phyloP scores from a whole-genome alignment of 768 basidiomycete genomes.

The Podaxis mareebaensis region DNA sequence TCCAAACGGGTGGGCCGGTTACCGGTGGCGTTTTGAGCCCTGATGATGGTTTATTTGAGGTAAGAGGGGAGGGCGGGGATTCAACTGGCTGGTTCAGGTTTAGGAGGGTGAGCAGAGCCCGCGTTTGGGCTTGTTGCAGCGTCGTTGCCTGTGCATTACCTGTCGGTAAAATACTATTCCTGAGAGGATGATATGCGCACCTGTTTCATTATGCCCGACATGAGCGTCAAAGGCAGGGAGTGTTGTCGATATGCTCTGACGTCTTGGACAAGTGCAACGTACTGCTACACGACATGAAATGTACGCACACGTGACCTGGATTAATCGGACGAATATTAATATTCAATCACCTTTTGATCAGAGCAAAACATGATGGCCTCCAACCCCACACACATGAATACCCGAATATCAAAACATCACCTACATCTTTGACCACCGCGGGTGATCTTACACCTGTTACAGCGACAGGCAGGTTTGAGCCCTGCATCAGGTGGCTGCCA shows the following conservation, averaged over 20 bases:
- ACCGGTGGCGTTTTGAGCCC: conserved; percentile 51
- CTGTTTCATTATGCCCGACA: conserved; percentile 38
- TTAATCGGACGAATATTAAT: neutral
- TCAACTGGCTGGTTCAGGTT: conserved; percentile 76
- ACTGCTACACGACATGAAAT: neutral
- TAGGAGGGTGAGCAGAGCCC: conserved; percentile 80
- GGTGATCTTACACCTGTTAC: neutral
- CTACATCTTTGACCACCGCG: no score
- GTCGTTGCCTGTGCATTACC: conserved; percentile 44
- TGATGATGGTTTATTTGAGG: conserved; percentile 38
- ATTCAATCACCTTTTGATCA: no score
- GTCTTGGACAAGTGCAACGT: conserved; percentile 7
- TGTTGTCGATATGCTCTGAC: neutral
- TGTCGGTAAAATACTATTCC: neutral
- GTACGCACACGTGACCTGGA: conserved; percentile 11
- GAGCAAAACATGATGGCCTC: no score
- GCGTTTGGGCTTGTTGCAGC: conserved; percentile 87
- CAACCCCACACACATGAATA: neutral
- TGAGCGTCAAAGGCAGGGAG: conserved; percentile 14
- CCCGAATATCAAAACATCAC: neutral
- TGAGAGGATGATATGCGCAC: conserved; percentile 20
- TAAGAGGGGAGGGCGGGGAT: conserved; percentile 30
- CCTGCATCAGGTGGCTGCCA: conserved; percentile 5
- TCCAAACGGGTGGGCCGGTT: conserved; percentile 87
- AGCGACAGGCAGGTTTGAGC: conserved; percentile 1